Base-by-base conservation (phyloP, 2,329 filamentous ascomycete species). In the Metarhizium album region DNA sequence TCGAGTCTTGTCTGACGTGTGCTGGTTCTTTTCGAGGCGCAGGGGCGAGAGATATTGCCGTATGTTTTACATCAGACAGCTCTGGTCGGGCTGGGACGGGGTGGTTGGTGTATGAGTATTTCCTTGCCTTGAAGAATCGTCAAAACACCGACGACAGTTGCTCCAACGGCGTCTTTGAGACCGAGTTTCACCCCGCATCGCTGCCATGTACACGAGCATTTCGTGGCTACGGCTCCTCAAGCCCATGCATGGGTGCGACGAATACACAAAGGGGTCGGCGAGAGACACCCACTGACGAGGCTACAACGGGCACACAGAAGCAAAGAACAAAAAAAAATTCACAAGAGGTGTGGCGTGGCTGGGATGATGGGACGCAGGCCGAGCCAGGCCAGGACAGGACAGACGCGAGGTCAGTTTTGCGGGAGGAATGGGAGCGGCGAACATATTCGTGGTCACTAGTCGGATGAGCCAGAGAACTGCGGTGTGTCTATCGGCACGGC, bases 1-100 rank as follows among this genome's bases (percentile, higher is more conserved):
- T 54, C 48, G 53, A 54, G 52, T 52, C 48, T 56, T 59, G 42
- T 33, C 48, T 42, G 24, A 16, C 42, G 48, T 35, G 13, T 13
- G n/a, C n/a, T 35, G 33, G 51, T 51, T 48, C 42, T 45, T n/a
- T 33, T 49, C 27, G n/a, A 5, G 48, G 51, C 48, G 48, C 42
- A 45, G 31, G 46, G 38, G 38, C 50, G 31, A 42, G 45, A 14
- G 45, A 23, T 33, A 27, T 48, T 48, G 33, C 24, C 43, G 42
- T 4, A 18, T 49, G 27, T 48, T 46, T 29, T n/a, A 27, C 3
- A 43, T 11, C 45, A 46, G 45, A 31, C 35, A 20, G 24, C n/a
- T 38, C 42, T 48, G 50, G 47, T 27, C 16, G 22, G 46, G 23
- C 16, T 9, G 45, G 50, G 31, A 48, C 43, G 33, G 4, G 46